Evolutionary conservation across 805 yeast genomes (phyloP), one percentile per base, ranked within the genome.

Genomic region (Barnettozyma salicaria): DNA sequence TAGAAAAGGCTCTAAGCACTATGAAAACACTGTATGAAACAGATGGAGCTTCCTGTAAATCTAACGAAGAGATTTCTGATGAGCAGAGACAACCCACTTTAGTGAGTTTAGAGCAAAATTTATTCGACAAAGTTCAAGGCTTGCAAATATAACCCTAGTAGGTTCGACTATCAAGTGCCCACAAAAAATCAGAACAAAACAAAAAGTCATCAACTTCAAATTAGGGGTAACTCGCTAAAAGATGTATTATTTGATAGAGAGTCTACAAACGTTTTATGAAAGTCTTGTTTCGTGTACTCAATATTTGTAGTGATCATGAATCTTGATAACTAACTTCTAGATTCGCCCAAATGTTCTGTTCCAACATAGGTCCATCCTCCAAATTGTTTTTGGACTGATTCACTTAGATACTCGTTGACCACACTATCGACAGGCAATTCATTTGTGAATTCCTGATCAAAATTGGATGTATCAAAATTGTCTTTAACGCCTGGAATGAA

Each of bases 331-430:
- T 27, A 17, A 14, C 31, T 34, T 17, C 30, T 31, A 16, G 43
- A 40, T n/a, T 58, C 60, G 14, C 68, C 68, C 25, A 68, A 42
- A 40, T 65, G 68, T 41, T 67, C 73, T 33, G 71, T 79, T 3
- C 92, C 94, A 32, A 80, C 85, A 60, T 89, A 90, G 3, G 97
- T 90, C 98, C 98, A 92, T 6, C 98, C 97, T 32, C 96, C 97
- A 68, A 92, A 92, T 63, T 92, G 97, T 57, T 83, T 78, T 61
- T 92, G 98, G n/a, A 92, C 96, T 51, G 89, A 77, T 50, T 88
- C 97, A 53, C 94, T 84, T 44, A 92, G 70, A 49, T 74, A 86
- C 54, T 86, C 95, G 58, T 89, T 95, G 13, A 89, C 96, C 10
- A 92, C 97, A 44, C 95, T 84, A 58, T 92, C 98, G 48, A 86